Percentiles rank a stretch among this genome's conserved stretches.
Conservation (phyloP, 192 early-diverging fungal species). For the Backusella macrospora region DNA sequence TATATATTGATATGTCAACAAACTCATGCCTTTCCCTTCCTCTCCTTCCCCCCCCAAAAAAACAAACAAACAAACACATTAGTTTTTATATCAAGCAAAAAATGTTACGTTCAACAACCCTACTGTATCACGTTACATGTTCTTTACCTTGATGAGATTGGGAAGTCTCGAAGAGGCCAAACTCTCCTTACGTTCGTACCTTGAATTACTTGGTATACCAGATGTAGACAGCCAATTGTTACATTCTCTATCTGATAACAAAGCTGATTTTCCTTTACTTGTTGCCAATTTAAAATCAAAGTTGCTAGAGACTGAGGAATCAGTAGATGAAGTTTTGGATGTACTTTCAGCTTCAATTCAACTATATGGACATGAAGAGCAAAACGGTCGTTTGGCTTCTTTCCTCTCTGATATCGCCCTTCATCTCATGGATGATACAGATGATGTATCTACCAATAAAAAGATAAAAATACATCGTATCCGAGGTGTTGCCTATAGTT, state of each 20-base stretch:
- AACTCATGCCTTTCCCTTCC: no score
- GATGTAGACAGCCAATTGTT: background rate
- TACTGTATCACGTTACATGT: constrained; percentile 61
- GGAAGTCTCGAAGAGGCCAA: constrained; percentile 77
- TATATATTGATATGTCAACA: no score
- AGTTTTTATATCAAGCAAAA: constrained; percentile 17
- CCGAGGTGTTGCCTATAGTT: constrained; percentile 1
- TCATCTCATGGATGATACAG: background rate
- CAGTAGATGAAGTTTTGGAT: background rate
- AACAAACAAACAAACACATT: background rate
- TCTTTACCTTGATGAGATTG: constrained; percentile 54
- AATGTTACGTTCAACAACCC: constrained; percentile 73
- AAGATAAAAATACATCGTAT: background rate
- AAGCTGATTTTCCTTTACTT: background rate
- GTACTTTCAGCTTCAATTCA: background rate
- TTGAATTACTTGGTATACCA: constrained; percentile 49
- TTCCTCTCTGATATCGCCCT: constrained; percentile 8
- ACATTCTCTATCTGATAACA: background rate
- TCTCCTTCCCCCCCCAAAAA: no score
- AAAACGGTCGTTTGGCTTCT: constrained; percentile 10
- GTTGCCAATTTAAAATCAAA: background rate
- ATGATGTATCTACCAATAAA: background rate
- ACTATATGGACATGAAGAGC: constrained; percentile 18
- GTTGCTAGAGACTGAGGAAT: background rate
- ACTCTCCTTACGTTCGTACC: constrained; percentile 64